These are phyloP conservation scores for Pezicula radicicola DNA, from an alignment of 2,329 filamentous ascomycete genomes.

Conservation along the genomic window DNA sequence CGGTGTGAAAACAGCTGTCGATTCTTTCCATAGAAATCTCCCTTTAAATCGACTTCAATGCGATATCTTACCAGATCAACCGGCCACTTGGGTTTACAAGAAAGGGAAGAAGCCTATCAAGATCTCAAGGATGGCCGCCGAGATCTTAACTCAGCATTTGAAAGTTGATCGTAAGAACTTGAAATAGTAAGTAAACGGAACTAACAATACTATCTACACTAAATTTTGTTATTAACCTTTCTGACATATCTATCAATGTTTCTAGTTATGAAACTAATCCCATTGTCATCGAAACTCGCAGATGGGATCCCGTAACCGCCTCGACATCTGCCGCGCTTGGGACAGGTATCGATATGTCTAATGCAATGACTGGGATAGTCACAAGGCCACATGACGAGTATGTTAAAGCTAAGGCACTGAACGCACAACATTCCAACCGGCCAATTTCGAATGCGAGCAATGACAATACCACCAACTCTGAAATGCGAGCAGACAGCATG, in stretches of 20 bases:
- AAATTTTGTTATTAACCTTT: conserved; percentile 50
- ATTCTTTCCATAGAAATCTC: conserved; percentile 36
- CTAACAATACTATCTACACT: conserved; percentile 24
- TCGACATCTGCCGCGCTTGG: conserved; percentile 5
- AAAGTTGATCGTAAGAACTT: conserved; percentile 12
- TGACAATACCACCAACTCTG: no score
- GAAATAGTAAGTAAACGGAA: conserved; percentile 14
- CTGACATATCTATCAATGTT: conserved; percentile 31
- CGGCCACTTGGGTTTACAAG: conserved; percentile 46
- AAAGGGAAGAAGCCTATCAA: conserved; percentile 26
- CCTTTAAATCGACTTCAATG: conserved; percentile 31
- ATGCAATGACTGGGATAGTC: conserved; percentile 7
- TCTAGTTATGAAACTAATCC: conserved; percentile 40
- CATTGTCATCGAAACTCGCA: conserved; percentile 21
- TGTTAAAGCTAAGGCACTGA: neutral
- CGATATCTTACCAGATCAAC: conserved; percentile 35
- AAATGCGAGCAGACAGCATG: no score
- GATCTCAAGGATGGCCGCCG: conserved; percentile 8
- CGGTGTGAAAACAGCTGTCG: conserved; percentile 35
- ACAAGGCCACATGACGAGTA: conserved; percentile 1
- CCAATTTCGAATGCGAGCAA: neutral
- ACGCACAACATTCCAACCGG: neutral
- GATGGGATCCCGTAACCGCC: conserved; percentile 22
- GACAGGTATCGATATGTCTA: conserved; percentile 6
- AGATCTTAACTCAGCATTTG: conserved; percentile 9